Conservation (phyloP, 2,329 filamentous ascomycete genomes). For the Ophiocordyceps camponoti-saundersi region DNA sequence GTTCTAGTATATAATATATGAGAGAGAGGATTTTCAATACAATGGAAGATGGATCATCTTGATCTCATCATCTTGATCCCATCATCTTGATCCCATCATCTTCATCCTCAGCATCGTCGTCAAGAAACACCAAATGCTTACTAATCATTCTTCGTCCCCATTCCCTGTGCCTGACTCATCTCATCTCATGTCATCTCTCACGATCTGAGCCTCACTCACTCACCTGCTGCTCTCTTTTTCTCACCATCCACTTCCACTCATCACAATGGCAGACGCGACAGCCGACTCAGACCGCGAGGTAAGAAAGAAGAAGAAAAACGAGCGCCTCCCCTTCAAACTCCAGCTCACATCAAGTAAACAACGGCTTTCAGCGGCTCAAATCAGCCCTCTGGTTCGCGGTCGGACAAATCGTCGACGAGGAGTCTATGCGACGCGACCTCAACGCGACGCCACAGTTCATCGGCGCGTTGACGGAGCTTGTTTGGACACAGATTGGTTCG, state of each 20-base stretch:
- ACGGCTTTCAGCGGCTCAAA: conserved; percentile 50
- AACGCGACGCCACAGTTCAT: conserved; percentile 91
- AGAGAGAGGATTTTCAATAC: no score
- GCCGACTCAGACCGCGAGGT: not conserved
- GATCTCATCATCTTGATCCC: no score
- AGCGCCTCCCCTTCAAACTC: not conserved
- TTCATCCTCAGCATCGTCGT: no score
- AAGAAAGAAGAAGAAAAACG: not conserved
- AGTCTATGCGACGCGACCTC: conserved; percentile 41
- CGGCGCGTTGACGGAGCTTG: conserved; percentile 68
- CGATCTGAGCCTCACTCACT: not conserved
- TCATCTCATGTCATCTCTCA: no score
- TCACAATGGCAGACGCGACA: not conserved
- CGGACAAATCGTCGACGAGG: conserved; percentile 77
- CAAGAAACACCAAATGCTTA: no score
- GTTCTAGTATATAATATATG: no score
- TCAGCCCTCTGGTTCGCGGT: conserved; percentile 71
- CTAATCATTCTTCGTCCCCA: no score
- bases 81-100: no score
- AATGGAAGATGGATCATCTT: no score
- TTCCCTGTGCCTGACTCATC: no score
- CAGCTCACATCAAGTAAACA: not conserved
- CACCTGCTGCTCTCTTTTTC: not conserved
- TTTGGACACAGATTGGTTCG: conserved; percentile 64
- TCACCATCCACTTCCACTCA: not conserved